A percentile compares a stretch with the other conserved stretches of the same genome.
Evolutionary conservation across 2,329 filamentous ascomycete genomes (phyloP).

Genomic region (Penicillium sp.): DNA sequence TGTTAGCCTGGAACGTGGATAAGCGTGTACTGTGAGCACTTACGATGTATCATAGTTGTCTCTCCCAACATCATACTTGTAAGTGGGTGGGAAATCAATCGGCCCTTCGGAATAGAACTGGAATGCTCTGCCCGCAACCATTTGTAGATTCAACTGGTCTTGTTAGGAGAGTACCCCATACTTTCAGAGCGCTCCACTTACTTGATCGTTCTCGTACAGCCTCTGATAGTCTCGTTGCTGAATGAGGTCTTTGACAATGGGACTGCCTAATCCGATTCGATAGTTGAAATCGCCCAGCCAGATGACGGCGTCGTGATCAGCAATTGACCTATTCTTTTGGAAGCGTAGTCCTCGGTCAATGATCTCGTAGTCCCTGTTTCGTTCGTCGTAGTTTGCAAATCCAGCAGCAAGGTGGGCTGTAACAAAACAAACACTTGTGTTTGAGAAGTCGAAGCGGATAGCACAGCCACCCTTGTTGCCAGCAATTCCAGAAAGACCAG

Average conservation of each 20-base stretch:
- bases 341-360: conserved; percentile 87
- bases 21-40: conserved; percentile 34
- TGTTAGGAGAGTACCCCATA: conserved; percentile 11
- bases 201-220: conserved; percentile 89
- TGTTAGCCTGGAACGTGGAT: conserved; percentile 31
- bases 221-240: conserved; percentile 71
- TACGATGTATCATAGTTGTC: conserved; percentile 91
- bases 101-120: conserved; percentile 87
- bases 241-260: conserved; percentile 74
- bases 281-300: conserved; percentile 99
- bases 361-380: conserved; percentile 88
- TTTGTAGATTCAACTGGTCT: conserved; percentile 83
- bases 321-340: conserved; percentile 85
- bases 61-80: conserved; percentile 88
- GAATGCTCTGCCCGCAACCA: conserved; percentile 89
- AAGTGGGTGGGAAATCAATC: conserved; percentile 89
- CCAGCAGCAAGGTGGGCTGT: conserved; percentile 95
- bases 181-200: conserved; percentile 32
- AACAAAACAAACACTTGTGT: conserved; percentile 90
- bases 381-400: conserved; percentile 94
- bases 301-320: conserved; percentile 86
- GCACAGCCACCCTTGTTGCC: conserved; percentile 98
- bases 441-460: conserved; percentile 92
- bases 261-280: conserved; percentile 80
- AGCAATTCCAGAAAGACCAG: conserved; percentile 92